Conservation (phyloP, 75 land plant genomes). For the Ceratopteris richardii region DNA sequence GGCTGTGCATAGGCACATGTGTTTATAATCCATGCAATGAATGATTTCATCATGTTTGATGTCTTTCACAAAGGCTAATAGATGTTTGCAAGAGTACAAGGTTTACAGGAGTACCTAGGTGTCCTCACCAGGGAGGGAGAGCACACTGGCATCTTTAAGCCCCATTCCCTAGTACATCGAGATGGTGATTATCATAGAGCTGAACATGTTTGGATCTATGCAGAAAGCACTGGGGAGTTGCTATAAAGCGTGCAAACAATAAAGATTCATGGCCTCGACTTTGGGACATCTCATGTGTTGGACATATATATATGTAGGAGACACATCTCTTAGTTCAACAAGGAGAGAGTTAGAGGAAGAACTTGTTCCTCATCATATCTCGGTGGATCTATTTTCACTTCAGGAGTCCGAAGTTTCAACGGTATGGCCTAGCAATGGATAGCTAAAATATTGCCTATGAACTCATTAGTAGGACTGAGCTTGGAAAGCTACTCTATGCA, state of each 20-base stretch:
- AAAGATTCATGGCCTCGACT: slow-evolving; percentile 93
- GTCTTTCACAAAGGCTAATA: no score
- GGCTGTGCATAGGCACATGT: no score
- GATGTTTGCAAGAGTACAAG: no score
- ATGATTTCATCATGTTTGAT: no score
- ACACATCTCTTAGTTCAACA: slow-evolving; percentile 68
- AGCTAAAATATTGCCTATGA: slow-evolving; percentile 61
- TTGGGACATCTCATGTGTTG: slow-evolving; percentile 95
- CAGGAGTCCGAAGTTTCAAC: no score
- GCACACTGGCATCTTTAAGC: no score
- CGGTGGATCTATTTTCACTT: no score
- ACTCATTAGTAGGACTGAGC: slow-evolving; percentile 39
- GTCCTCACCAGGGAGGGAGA: no score
- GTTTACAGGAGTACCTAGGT: no score
- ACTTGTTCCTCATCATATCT: no score
- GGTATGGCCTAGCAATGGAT: slow-evolving; percentile 74
- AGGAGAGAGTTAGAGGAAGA: no score
- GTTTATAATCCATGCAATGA: no score
- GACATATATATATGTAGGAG: slow-evolving; percentile 91
- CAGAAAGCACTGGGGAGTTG: slow-evolving; percentile 75
- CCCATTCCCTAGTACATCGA: slow-evolving; percentile 51
- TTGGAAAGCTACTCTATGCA: slow-evolving; percentile 61
- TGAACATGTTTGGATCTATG: slow-evolving; percentile 79
- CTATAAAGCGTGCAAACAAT: slow-evolving; percentile 75
- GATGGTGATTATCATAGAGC: slow-evolving; percentile 91